These are phyloP conservation scores for Nemania bipapillata DNA, from an alignment of 2,329 filamentous ascomycete species.

Conservation along the genomic window DNA sequence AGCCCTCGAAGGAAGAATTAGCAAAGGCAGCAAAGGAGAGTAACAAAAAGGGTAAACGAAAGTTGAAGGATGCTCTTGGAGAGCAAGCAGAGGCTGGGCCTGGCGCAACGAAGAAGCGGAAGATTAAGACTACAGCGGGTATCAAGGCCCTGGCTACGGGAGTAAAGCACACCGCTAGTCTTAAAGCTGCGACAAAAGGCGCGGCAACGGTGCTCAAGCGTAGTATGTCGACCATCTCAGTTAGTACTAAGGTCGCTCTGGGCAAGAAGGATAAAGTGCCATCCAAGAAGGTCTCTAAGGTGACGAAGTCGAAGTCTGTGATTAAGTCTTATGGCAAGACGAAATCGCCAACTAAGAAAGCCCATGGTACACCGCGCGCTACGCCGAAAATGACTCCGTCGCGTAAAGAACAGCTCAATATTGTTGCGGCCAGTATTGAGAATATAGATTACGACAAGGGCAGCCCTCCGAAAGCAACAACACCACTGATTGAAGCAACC, in stretches of 20 bases:
- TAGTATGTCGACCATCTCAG: conserved; percentile 55
- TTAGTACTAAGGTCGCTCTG: conserved; percentile 51
- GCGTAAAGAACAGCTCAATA: conserved; percentile 42
- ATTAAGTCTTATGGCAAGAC: conserved; percentile 50
- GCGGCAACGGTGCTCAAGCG: conserved; percentile 55
- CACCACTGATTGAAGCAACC: conserved; percentile 23
- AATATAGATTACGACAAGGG: conserved; percentile 28
- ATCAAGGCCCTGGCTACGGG: conserved; percentile 54
- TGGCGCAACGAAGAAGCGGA: conserved; percentile 58
- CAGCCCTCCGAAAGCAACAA: conserved; percentile 26
- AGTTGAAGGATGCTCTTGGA: conserved; percentile 64
- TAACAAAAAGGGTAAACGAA: conserved; percentile 65
- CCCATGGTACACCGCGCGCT: conserved; percentile 3
- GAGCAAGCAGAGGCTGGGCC: conserved; percentile 51
- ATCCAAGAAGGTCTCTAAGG: conserved; percentile 42
- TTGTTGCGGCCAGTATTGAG: conserved; percentile 42
- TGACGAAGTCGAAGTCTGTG: conserved; percentile 47
- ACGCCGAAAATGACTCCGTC: conserved; percentile 40
- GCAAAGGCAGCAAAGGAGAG: conserved; percentile 51
- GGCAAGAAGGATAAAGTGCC: conserved; percentile 42
- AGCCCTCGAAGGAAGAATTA: conserved; percentile 58
- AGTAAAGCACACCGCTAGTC: conserved; percentile 44
- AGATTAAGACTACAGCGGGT: conserved; percentile 56
- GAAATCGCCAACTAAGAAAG: conserved; percentile 37
- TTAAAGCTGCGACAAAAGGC: conserved; percentile 53